A percentile compares a stretch with the other conserved stretches of the same genome.
Evolutionary conservation across 352 stramenopile genomes (phyloP).

Genomic region (Globisporangium viniferum): DNA sequence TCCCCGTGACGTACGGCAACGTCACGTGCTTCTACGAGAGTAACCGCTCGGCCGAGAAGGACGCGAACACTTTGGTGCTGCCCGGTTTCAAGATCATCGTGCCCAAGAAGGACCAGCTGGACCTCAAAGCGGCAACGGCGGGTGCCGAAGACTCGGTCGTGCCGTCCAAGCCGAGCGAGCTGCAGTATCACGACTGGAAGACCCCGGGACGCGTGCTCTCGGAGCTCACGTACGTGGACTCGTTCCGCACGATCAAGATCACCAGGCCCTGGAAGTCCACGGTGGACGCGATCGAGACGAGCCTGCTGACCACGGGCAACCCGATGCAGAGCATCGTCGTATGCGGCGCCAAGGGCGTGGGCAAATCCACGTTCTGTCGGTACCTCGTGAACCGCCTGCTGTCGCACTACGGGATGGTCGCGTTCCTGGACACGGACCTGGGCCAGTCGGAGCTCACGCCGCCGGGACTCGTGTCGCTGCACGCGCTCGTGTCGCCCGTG

Average conservation of each 20-base stretch:
- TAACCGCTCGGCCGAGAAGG: conserved; percentile 13
- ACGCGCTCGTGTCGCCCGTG: conserved; percentile 84
- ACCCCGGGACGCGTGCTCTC: conserved; percentile 39
- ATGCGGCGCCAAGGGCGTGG: conserved; percentile 93
- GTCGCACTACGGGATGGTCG: conserved; percentile 60
- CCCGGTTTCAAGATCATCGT: conserved; percentile 84
- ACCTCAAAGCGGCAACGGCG: conserved; percentile 10
- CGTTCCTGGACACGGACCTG: conserved; percentile 94
- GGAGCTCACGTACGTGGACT: conserved; percentile 54
- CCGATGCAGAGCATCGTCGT: conserved; percentile 76
- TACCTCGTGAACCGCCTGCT: conserved; percentile 93
- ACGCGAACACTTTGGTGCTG: conserved; percentile 34
- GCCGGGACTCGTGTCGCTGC: conserved; percentile 91
- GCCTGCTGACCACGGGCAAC: conserved; percentile 20
- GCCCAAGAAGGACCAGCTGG: conserved; percentile 39
- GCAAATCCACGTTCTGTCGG: conserved; percentile 95
- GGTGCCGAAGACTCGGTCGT: background rate
- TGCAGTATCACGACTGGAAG: conserved; percentile 51
- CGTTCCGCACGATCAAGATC: conserved; percentile 61
- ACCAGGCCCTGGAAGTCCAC: conserved; percentile 54
- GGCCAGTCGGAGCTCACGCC: conserved; percentile 94
- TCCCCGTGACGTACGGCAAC: conserved; percentile 69
- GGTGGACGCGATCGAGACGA: conserved; percentile 39
- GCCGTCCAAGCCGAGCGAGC: background rate
- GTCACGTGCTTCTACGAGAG: conserved; percentile 76